phyloP scores from a whole-genome alignment of 225 moss, liverwort and hornwort species.

The Climacium dendroides region DNA sequence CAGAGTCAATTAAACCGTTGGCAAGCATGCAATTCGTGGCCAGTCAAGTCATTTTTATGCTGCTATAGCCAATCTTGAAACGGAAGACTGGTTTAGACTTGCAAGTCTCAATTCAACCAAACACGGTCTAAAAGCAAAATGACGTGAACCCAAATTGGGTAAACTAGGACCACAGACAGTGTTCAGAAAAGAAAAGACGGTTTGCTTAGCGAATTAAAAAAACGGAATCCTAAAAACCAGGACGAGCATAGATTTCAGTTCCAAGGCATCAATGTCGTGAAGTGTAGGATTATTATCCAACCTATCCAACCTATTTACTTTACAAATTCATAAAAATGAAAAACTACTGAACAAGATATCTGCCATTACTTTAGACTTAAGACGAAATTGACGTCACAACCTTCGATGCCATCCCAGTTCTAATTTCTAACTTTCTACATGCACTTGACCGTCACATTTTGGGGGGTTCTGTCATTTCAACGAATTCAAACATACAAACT shows the following conservation, averaged over 20 bases:
- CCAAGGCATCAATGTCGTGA: not conserved
- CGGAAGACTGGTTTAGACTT: not conserved
- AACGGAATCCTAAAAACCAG: not conserved
- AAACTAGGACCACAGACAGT: not conserved
- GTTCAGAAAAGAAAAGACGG: too few relatives aligned
- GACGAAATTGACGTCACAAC: not conserved
- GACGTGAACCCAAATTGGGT: not conserved
- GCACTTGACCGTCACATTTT: not conserved
- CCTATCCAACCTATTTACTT: not conserved
- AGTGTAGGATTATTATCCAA: not conserved
- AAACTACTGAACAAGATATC: not conserved
- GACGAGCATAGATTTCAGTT: not conserved
- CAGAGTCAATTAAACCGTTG: not conserved
- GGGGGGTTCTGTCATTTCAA: not conserved
- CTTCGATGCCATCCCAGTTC: not conserved
- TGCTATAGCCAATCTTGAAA: not conserved
- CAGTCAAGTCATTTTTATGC: not conserved
- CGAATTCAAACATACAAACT: not conserved
- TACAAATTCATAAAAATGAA: not conserved
- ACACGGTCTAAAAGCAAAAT: not conserved
- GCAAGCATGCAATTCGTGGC: not conserved
- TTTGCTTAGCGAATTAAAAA: not conserved
- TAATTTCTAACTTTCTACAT: not conserved
- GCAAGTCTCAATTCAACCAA: not conserved
- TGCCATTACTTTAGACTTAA: too few relatives aligned